These are phyloP conservation scores for Eutrema japonicum DNA, from an alignment of 345 rosid species.

Conservation along the genomic window DNA sequence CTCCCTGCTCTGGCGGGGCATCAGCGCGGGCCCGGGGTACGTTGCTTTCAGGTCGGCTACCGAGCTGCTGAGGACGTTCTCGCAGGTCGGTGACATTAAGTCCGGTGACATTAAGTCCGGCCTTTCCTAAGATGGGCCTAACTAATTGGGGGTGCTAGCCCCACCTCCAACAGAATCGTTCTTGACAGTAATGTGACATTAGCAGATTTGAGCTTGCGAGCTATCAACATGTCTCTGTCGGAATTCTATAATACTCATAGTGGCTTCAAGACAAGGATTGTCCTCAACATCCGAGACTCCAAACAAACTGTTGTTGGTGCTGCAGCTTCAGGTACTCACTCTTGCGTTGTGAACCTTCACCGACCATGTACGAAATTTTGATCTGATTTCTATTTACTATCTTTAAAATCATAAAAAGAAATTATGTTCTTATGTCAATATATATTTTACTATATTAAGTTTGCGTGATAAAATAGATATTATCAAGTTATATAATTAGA, in stretches of 20 bases:
- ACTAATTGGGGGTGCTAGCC: too few relatives aligned
- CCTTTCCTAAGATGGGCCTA: too few relatives aligned
- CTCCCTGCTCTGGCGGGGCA: too few relatives aligned
- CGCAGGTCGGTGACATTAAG: too few relatives aligned
- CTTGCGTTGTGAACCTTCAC: background rate
- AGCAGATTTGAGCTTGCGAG: constrained; percentile 32
- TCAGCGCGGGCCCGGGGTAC: too few relatives aligned
- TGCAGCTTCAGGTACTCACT: constrained; percentile 46
- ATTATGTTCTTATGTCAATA: background rate
- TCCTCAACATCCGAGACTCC: constrained; percentile 39
- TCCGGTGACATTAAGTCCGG: too few relatives aligned
- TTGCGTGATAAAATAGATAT: too few relatives aligned
- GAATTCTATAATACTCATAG: constrained; percentile 42
- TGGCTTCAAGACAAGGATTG: constrained; percentile 37
- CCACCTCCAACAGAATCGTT: too few relatives aligned
- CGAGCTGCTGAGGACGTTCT: too few relatives aligned
- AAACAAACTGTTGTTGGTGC: constrained; percentile 43
- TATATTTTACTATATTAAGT: background rate
- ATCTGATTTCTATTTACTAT: background rate
- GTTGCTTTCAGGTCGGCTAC: too few relatives aligned
- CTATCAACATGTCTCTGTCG: constrained; percentile 39
- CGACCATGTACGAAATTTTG: background rate
- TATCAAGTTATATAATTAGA: too few relatives aligned
- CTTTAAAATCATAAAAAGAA: background rate
- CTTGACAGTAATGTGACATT: constrained; percentile 34